These are phyloP conservation scores for Acanthamoeba lenticulata DNA, from an alignment of 208 protist species.

Conservation along the genomic window DNA sequence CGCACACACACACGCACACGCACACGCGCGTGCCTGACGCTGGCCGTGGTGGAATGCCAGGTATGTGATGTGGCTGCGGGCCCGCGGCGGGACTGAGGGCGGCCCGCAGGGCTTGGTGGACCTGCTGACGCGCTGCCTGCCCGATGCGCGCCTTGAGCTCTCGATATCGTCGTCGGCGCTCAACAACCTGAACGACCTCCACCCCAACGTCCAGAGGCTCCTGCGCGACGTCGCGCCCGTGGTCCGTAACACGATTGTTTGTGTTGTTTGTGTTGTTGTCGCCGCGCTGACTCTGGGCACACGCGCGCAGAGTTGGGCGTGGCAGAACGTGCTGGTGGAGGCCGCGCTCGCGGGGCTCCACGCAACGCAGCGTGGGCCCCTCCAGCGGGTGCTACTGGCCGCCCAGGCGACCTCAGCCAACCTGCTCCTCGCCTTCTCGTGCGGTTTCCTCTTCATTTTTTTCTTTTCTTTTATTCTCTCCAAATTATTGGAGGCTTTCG, in stretches of 20 bases:
- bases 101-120: background rate
- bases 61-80: background rate
- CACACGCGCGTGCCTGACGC: no score
- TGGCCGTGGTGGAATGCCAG: background rate
- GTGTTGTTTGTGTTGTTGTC: background rate
- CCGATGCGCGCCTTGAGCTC: background rate
- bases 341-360: background rate
- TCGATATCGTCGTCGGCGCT: background rate
- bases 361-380: background rate
- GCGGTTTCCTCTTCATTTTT: background rate
- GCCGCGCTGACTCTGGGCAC: background rate
- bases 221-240: background rate
- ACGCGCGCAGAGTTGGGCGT: background rate
- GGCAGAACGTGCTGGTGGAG: background rate
- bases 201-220: background rate
- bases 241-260: background rate
- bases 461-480: background rate
- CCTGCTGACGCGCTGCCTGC: background rate
- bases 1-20: no score
- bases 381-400: conserved; percentile 13
- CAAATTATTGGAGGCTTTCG: background rate
- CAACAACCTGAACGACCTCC: background rate
- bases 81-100: background rate
- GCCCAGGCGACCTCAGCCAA: background rate
- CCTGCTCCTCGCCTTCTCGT: background rate